Base-by-base conservation (phyloP, 2,329 filamentous ascomycete species). In the Tolypocladium paradoxum region DNA sequence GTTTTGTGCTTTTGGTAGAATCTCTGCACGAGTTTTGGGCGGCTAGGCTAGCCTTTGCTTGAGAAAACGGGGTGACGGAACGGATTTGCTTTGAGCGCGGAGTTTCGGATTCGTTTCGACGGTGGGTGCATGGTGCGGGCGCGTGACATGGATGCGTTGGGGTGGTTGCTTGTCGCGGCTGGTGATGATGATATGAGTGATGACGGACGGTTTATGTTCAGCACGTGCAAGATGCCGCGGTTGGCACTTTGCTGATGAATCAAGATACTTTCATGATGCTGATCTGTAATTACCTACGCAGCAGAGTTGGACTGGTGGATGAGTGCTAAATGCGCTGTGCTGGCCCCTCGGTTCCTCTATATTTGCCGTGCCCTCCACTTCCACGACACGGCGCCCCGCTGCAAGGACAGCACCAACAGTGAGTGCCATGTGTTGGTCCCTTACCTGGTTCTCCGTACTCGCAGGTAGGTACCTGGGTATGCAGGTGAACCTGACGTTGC, bases 1-100 rank as follows among this genome's bases (percentile, higher is more conserved):
- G 33, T 18, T 27, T 20, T 49, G 20, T 14, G 6, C 6, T 37
- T 27, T 12, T 24, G 16, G 8, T 9, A 31, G 43, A 27, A 20
- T 6, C 4, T n/a, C n/a, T n/a, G n/a, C n/a, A n/a, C n/a, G n/a
- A n/a, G n/a, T n/a, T n/a, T n/a, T n/a, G n/a, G n/a, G n/a, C n/a
- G n/a, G n/a, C n/a, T n/a, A n/a, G n/a, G n/a, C 34, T 49, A 49
- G 34, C 34, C 7, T 29, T 27, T 37, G 38, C 9, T 50, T 9
- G 45, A 45, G 20, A 48, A 52, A 53, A 52, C 35, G 50, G 51
- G 53, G 54, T 52, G 54, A 49, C 37, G 48, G 54, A 54, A 55
- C 51, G 53, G 49, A 55, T 54, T 53, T 43, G 54, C 55, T 55
- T 58, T 54, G 47, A 62, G 61, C 60, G 58, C 57, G 60, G 60